phyloP scores from a whole-genome alignment of 257 asterid genomes.

The Prunella vulgaris region DNA sequence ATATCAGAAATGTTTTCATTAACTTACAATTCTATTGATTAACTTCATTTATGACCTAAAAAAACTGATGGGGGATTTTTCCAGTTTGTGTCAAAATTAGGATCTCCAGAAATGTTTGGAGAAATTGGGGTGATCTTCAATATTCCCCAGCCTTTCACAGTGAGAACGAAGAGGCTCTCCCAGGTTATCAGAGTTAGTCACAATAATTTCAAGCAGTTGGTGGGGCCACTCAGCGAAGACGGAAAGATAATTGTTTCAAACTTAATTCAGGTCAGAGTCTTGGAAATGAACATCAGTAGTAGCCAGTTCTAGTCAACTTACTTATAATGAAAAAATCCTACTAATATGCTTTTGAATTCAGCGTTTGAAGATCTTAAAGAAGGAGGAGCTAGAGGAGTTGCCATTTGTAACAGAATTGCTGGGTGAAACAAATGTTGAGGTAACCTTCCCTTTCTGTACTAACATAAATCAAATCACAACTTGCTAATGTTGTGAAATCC shows the following conservation, averaged over 20 bases:
- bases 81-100: constrained; percentile 64
- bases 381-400: constrained; percentile 71
- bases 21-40: neutral
- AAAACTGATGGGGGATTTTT: constrained; percentile 19
- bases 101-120: constrained; percentile 66
- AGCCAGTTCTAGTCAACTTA: neutral
- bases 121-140: constrained; percentile 86
- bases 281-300: constrained; percentile 3
- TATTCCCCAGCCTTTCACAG: constrained; percentile 87
- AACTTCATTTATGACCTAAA: neutral
- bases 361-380: constrained; percentile 59
- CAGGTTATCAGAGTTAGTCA: constrained; percentile 90
- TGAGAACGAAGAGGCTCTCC: constrained; percentile 83
- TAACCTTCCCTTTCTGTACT: constrained; percentile 21
- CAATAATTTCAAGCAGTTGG: constrained; percentile 85
- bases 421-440: constrained; percentile 63
- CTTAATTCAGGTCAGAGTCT: constrained; percentile 64
- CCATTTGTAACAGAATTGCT: constrained; percentile 55
- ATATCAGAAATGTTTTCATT: neutral
- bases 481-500: neutral
- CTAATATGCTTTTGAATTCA: constrained; percentile 32
- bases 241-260: constrained; percentile 63
- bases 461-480: constrained; percentile 12
- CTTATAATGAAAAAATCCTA: neutral
- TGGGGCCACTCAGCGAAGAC: constrained; percentile 58